Evolutionary conservation across 1,284 basidiomycete species (phyloP), one percentile per base, ranked within the genome.

Genomic region (Wallemia hederae): DNA sequence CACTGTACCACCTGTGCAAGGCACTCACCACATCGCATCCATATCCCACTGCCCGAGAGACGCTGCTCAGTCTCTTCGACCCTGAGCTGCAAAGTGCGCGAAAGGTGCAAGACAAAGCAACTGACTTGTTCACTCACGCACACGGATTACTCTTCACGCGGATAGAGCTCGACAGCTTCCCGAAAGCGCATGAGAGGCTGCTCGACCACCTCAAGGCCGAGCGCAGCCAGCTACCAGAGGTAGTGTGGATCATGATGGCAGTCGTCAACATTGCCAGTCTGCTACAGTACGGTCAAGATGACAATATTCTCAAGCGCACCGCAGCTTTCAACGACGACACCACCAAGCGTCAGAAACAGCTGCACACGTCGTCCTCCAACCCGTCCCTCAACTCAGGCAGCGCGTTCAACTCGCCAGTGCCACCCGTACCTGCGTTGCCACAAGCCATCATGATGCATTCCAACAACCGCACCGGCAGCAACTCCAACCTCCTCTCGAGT

Each of bases 81-180:
- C 75, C 76, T 2, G 70, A 78, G 2, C 77, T 81, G 0, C 87
- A 89, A 69, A 66, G 65, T 59, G 75, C 79, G 55, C 78, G 80
- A 19, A 80, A 55, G 75, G 81, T 77, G 11, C 81, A 88, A 0
- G 88, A 92, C 1, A 76, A 75, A 0, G 79, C 80, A 0, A 73
- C 82, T 1, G 89, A 92, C 57, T 77, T 94, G 1, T 97, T 97
- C 64, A 79, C 96, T 14, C 78, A 89, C 33, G 73, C 97, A 1
- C 92, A 97, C 64, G 91, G 91, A 26, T 87, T 94, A 83, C 76
- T 98, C 1, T 92, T 96, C 72, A 96, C 91, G 11, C 83, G 84
- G 64, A 85, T 94, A 64, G 80, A 92, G 65, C 78, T 97, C 24
- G 91, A 98, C 70, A 83, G 89, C 69, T 97, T 97, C 67, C 73